phyloP scores from a whole-genome alignment of 768 basidiomycete genomes.

The Suillus paluster region DNA sequence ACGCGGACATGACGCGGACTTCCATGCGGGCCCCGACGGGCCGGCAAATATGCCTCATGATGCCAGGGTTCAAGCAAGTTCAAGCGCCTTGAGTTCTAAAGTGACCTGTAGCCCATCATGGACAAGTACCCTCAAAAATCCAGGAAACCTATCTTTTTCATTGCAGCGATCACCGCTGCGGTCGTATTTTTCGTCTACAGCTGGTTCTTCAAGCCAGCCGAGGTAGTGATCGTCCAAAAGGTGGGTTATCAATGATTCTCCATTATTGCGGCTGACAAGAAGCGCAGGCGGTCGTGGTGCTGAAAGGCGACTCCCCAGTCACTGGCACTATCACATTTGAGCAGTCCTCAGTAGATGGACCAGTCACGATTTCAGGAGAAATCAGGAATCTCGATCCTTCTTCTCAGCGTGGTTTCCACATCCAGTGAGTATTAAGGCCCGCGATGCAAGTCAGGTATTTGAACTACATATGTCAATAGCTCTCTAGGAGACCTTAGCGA shows the following conservation, averaged over 20 bases:
- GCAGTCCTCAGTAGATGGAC: constrained; percentile 51
- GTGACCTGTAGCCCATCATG: constrained; percentile 17
- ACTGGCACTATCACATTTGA: constrained; percentile 69
- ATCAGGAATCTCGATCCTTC: constrained; percentile 62
- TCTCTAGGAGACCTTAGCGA: constrained; percentile 62
- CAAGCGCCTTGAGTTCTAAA: neutral
- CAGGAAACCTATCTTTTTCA: constrained; percentile 22
- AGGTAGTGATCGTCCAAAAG: constrained; percentile 26
- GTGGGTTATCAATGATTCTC: constrained; percentile 9
- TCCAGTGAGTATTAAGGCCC: constrained; percentile 59
- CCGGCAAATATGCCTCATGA: neutral
- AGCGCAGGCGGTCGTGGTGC: constrained; percentile 58
- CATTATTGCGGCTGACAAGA: neutral
- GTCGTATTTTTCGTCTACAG: constrained; percentile 26
- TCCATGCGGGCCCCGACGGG: neutral
- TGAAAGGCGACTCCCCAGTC: constrained; percentile 64
- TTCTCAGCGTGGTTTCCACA: constrained; percentile 73
- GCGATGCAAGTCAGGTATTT: constrained; percentile 24
- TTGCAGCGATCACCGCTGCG: constrained; percentile 12
- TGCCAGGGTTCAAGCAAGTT: neutral
- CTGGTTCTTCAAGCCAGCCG: constrained; percentile 21
- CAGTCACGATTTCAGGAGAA: constrained; percentile 66
- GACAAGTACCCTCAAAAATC: constrained; percentile 25
- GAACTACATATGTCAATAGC: constrained; percentile 13
- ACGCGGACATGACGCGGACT: no score